Percentiles rank a stretch among this genome's conserved stretches.
These are phyloP conservation scores for Guillardia theta DNA, from an alignment of 78 protist genomes.

Conservation along the genomic window DNA sequence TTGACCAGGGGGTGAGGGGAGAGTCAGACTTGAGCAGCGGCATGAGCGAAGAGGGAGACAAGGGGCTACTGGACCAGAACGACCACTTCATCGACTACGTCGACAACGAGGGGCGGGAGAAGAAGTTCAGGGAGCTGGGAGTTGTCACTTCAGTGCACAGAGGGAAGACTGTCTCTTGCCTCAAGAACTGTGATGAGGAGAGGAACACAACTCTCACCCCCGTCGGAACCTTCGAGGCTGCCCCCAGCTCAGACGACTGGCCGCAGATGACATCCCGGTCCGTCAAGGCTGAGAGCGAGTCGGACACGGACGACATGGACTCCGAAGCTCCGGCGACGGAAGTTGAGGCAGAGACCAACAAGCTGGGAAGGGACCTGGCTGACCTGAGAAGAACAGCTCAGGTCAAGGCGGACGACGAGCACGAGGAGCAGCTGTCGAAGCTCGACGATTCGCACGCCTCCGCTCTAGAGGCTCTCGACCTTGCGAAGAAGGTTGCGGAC, in stretches of 20 bases:
- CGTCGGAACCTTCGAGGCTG: neutral
- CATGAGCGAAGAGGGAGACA: too few relatives aligned
- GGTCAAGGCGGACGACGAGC: neutral
- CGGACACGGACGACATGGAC: neutral
- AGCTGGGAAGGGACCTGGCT: neutral
- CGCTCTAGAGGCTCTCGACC: neutral
- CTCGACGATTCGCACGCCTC: neutral
- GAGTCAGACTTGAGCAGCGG: too few relatives aligned
- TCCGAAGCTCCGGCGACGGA: neutral
- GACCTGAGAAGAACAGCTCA: neutral
- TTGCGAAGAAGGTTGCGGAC: neutral
- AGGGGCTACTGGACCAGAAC: too few relatives aligned
- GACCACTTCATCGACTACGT: too few relatives aligned
- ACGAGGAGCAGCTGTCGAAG: neutral
- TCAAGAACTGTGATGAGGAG: neutral
- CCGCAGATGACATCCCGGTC: too few relatives aligned
- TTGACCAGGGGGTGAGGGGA: too few relatives aligned
- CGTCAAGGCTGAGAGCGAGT: neutral
- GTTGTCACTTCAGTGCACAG: too few relatives aligned
- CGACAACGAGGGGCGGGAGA: too few relatives aligned
- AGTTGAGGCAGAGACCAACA: neutral
- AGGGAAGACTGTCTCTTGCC: neutral
- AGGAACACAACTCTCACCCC: neutral
- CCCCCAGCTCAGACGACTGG: too few relatives aligned
- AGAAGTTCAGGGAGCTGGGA: too few relatives aligned